phyloP scores from a whole-genome alignment of 805 yeast genomes.

The Zygosaccharomyces lentus region DNA sequence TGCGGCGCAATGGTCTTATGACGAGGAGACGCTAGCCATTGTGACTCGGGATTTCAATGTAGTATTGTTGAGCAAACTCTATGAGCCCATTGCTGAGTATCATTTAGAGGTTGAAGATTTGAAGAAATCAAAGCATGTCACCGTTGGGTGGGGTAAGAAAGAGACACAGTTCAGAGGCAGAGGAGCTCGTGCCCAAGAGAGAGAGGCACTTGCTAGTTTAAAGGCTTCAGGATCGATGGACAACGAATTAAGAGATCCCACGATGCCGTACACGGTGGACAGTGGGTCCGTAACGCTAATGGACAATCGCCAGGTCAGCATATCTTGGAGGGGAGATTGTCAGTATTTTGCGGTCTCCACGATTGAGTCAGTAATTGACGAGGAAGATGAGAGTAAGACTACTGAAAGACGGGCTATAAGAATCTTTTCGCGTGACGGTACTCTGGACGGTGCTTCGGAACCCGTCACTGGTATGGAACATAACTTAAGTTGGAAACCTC shows the following conservation, averaged over 20 bases:
- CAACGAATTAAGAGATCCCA: slow-evolving; percentile 77
- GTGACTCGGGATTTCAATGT: slow-evolving; percentile 59
- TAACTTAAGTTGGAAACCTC: slow-evolving; percentile 80
- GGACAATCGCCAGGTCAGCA: slow-evolving; percentile 46
- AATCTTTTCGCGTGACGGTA: slow-evolving; percentile 77
- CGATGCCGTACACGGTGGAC: slow-evolving; percentile 71
- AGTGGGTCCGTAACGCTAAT: slow-evolving; percentile 54
- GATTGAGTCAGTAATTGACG: slow-evolving; percentile 48
- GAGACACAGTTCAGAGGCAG: slow-evolving; percentile 96
- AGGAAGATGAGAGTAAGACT: slow-evolving; percentile 34
- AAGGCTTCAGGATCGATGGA: slow-evolving; percentile 61
- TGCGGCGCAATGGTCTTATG: slow-evolving; percentile 84
- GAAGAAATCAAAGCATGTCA: slow-evolving; percentile 70
- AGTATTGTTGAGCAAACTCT: slow-evolving; percentile 63
- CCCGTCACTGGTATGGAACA: slow-evolving; percentile 81
- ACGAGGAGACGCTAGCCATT: slow-evolving; percentile 78
- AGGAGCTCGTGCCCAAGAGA: slow-evolving; percentile 78
- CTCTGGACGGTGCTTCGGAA: slow-evolving; percentile 76
- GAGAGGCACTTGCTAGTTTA: slow-evolving; percentile 49
- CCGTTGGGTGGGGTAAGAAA: slow-evolving; percentile 97
- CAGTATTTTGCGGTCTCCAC: slow-evolving; percentile 70
- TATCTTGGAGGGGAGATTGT: slow-evolving; percentile 97
- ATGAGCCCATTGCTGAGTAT: slow-evolving; percentile 74
- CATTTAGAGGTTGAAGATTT: slow-evolving; percentile 59
- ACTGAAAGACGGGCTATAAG: slow-evolving; percentile 69